Conservation (phyloP, 2,329 filamentous ascomycete genomes). For the Fusarium virguliforme region DNA sequence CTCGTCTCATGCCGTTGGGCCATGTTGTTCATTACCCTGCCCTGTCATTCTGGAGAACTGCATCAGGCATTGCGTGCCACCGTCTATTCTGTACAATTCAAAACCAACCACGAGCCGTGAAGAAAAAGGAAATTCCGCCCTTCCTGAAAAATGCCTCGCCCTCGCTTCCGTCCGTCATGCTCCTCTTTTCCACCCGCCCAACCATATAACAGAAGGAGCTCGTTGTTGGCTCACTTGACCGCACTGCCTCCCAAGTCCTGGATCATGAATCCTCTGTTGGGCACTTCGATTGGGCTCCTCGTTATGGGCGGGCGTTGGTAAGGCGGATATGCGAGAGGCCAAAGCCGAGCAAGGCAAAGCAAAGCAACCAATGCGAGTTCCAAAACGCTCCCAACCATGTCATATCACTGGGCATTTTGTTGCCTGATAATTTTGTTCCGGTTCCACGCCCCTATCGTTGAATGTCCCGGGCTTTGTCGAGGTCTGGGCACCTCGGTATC, state of each 20-base stretch:
- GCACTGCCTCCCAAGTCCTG: constrained; percentile 12
- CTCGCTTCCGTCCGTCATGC: constrained; percentile 6
- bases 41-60: constrained; percentile 40
- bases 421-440: constrained; percentile 20
- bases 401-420: constrained; percentile 2
- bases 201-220: constrained; percentile 33
- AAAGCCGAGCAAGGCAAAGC: constrained; percentile 22
- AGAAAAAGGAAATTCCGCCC: constrained; percentile 38
- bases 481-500: constrained; percentile 29
- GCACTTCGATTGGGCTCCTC: constrained; percentile 1
- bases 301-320: constrained; percentile 6
- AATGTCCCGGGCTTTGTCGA: constrained; percentile 17
- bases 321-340: constrained; percentile 4
- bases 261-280: constrained; percentile 4
- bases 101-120: constrained; percentile 34
- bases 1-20: constrained; percentile 6
- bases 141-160: constrained; percentile 21
- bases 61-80: constrained; percentile 38
- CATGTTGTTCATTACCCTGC: constrained; percentile 41
- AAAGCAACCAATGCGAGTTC: constrained; percentile 21
- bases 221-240: constrained; percentile 16
- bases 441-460: constrained; percentile 20
- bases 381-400: constrained; percentile 18
- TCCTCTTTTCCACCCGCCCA: constrained; percentile 12
- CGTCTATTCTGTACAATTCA: constrained; percentile 44